Percentiles rank a stretch among this genome's conserved stretches.
Evolutionary conservation across 441 rosid species (phyloP).

Genomic region (Populus hybrid): DNA sequence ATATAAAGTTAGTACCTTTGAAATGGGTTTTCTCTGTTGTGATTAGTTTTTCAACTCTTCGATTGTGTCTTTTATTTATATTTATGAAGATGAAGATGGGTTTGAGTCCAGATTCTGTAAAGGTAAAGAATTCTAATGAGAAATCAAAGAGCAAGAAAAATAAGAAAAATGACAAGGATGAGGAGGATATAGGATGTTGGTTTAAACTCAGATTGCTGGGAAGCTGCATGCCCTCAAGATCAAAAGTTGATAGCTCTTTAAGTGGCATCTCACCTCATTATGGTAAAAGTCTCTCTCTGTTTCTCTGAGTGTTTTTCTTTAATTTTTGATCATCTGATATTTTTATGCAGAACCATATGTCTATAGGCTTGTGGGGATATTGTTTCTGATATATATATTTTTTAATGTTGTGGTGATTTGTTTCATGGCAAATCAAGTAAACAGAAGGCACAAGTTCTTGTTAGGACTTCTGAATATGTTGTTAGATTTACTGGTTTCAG

Average conservation of each 20-base stretch:
- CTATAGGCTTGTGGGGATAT: not conserved
- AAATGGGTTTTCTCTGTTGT: slow-evolving; percentile 22
- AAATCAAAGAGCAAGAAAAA: slow-evolving; percentile 38
- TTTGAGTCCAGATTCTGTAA: slow-evolving; percentile 46
- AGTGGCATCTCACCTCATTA: slow-evolving; percentile 59
- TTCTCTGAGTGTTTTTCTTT: not conserved
- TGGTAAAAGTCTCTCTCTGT: slow-evolving; percentile 38
- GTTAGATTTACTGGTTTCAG: no score
- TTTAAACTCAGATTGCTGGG: slow-evolving; percentile 52
- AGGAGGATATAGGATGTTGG: slow-evolving; percentile 67
- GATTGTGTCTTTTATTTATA: slow-evolving; percentile 14
- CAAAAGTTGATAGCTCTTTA: slow-evolving; percentile 83
- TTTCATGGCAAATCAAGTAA: slow-evolving; percentile 3
- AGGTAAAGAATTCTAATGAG: slow-evolving; percentile 39
- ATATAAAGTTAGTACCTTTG: slow-evolving; percentile 16
- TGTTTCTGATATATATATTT: not conserved
- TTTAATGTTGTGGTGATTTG: not conserved
- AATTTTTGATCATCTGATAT: not conserved
- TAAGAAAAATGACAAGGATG: slow-evolving; percentile 42
- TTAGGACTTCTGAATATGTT: no score
- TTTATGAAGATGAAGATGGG: slow-evolving; percentile 46
- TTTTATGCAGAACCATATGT: slow-evolving; percentile 1
- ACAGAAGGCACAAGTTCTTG: no score
- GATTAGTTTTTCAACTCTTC: slow-evolving; percentile 24
- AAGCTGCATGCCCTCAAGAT: slow-evolving; percentile 88